Conservation (phyloP, 2,329 filamentous ascomycete genomes). For the Byssothecium circinans region DNA sequence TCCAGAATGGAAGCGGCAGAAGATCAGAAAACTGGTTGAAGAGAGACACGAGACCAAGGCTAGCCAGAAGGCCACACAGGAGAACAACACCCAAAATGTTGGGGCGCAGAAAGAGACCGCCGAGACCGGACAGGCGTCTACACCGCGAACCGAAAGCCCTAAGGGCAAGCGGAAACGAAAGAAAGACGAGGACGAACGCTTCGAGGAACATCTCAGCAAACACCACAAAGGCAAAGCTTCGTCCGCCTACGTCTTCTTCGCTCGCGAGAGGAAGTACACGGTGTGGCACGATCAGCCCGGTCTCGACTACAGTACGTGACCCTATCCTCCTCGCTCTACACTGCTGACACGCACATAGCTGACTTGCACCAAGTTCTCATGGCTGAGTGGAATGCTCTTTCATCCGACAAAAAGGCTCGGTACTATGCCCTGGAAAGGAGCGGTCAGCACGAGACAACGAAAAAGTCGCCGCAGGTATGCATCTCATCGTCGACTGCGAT, state of each 20-base stretch:
- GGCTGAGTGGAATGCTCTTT: conserved; percentile 20
- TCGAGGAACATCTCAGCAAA: conserved; percentile 16
- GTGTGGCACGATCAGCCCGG: conserved; percentile 17
- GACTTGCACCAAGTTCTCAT: conserved; percentile 18
- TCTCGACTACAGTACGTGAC: conserved; percentile 17
- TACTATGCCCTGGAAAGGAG: conserved; percentile 19
- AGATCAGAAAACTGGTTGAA: conserved; percentile 22
- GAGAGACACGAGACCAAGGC: conserved; percentile 7
- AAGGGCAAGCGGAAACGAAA: conserved; percentile 3
- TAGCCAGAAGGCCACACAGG: conserved; percentile 5
- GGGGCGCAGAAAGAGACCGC: background rate
- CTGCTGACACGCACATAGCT: conserved; percentile 12
- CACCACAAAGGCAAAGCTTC: conserved; percentile 9
- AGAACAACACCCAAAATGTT: conserved; percentile 3
- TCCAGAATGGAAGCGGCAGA: conserved; percentile 22
- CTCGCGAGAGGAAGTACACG: conserved; percentile 14
- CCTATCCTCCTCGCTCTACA: background rate
- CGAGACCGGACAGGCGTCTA: background rate
- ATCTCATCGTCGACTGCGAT: conserved; percentile 26
- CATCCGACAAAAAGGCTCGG: conserved; percentile 20
- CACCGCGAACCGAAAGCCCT: background rate
- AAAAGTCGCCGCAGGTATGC: conserved; percentile 5
- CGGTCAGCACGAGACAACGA: conserved; percentile 3
- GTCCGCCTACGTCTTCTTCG: conserved; percentile 22
- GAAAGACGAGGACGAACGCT: conserved; percentile 11